These are phyloP conservation scores for Fusarium cicatricum DNA, from an alignment of 2,329 filamentous ascomycete species.

Conservation along the genomic window DNA sequence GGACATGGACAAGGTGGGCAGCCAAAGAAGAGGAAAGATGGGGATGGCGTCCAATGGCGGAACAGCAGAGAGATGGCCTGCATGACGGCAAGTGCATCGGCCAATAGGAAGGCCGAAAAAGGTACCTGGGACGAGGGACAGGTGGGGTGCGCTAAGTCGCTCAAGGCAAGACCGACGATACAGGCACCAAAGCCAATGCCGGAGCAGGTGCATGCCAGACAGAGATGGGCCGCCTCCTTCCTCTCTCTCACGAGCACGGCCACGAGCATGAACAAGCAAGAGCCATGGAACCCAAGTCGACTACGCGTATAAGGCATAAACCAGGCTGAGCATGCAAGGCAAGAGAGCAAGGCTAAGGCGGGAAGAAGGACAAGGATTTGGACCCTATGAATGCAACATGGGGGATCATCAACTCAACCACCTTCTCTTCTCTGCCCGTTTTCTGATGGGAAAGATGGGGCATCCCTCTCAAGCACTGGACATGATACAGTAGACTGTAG, in stretches of 20 bases:
- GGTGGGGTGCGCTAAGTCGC: conserved; percentile 24
- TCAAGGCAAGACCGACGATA: conserved; percentile 21
- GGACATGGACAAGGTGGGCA: neutral
- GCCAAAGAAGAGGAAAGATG: conserved; percentile 5
- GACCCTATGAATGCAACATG: conserved; percentile 6
- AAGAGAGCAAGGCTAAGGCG: neutral
- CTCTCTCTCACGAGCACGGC: too few relatives aligned
- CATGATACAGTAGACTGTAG: too few relatives aligned
- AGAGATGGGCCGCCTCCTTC: conserved; percentile 27
- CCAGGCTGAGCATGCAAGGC: neutral
- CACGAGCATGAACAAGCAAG: neutral
- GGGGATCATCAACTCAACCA: conserved; percentile 17
- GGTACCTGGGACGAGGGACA: conserved; percentile 27
- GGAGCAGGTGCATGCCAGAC: conserved; percentile 33
- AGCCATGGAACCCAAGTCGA: too few relatives aligned
- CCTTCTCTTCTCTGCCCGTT: conserved; percentile 23
- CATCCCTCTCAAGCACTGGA: neutral
- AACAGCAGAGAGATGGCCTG: conserved; percentile 29
- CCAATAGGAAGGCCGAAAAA: conserved; percentile 16
- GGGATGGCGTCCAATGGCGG: conserved; percentile 17
- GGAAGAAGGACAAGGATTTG: conserved; percentile 20
- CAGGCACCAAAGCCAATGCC: conserved; percentile 38
- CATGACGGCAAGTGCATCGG: conserved; percentile 21
- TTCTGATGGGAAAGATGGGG: conserved; percentile 22
- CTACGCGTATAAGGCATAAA: neutral